Evolutionary conservation across 73 alveolate genomes (phyloP).

Genomic region (Durusdinium trenchii): DNA sequence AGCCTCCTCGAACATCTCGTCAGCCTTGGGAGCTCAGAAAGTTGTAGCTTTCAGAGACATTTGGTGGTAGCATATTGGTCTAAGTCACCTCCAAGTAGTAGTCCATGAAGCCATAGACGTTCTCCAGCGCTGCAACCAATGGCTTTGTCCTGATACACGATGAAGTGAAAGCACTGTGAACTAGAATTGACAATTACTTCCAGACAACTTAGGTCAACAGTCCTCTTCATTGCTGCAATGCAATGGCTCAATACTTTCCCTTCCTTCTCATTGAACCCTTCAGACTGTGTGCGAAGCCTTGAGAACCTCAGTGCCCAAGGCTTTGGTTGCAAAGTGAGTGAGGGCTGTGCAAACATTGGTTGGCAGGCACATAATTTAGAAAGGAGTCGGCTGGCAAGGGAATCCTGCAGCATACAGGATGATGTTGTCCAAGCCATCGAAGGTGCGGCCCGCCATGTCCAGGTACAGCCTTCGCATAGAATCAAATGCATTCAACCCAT

Average conservation of each 20-base stretch:
- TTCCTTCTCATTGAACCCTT: neutral
- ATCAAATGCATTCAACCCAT: neutral
- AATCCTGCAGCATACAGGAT: neutral
- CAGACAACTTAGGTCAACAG: neutral
- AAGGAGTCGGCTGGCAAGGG: constrained; percentile 1
- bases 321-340: neutral
- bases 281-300: neutral
- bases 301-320: neutral
- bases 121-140: neutral
- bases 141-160: neutral
- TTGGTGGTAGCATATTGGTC: neutral
- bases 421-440: neutral
- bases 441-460: neutral
- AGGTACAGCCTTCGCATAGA: neutral
- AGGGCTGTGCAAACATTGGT: neutral
- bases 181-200: neutral
- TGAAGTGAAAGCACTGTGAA: neutral
- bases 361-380: neutral
- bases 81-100: neutral
- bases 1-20: neutral
- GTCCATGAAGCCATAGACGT: neutral
- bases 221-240: neutral
- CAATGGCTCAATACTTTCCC: neutral
- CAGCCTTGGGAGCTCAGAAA: neutral
- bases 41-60: neutral